Base-by-base conservation (phyloP, 352 stramenopile genomes). In the Pseudoperonospora humuli region DNA sequence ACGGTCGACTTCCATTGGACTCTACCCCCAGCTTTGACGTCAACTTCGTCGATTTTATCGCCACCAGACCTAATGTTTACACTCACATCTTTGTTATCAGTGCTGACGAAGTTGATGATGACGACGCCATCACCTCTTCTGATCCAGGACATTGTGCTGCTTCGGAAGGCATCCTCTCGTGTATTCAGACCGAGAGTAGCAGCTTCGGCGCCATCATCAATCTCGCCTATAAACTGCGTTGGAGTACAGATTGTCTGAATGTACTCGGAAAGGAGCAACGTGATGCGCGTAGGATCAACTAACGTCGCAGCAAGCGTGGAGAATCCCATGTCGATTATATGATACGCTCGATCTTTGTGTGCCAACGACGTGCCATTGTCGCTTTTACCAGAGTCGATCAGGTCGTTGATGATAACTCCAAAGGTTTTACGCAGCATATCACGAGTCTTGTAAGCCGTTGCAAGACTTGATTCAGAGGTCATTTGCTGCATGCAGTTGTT, bases 171-270 rank as follows among this genome's bases (percentile, higher is more conserved):
- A 11, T 57, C 25, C 19, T 54, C 10, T 1, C 61, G 14, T 3
- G 41, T 57, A 31, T 65, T 61, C 11, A 65, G 38, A 0, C 69
- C 72, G 2, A 84, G 39, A 0, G 72, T 73, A 2, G 65, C 44
- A 15, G 57, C 43, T 7, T 69, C 41, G 0, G 39, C 45, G n/a
- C 72, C 72, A 18, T 76, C 64, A 17, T 84, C 72, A 26, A 84
- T 74, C 45, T 80, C 61, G 10, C 70, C 67, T 69, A 65, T 61
- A 18, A 65, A 65, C 24, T 61, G 56, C 3, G 56, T 65, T 1
- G 56, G 45, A 0, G 50, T 67, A 49, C 72, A 84, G 17, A 84
- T 68, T 2, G 67, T 65, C 47, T 84, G 64, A n/a, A 80, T 65
- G 24, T 72, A 84, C 57, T 77, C 67, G 18, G 68, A 64, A 1